Base-by-base conservation (phyloP, 78 protist genomes). In the Andalucia godoyi region DNA sequence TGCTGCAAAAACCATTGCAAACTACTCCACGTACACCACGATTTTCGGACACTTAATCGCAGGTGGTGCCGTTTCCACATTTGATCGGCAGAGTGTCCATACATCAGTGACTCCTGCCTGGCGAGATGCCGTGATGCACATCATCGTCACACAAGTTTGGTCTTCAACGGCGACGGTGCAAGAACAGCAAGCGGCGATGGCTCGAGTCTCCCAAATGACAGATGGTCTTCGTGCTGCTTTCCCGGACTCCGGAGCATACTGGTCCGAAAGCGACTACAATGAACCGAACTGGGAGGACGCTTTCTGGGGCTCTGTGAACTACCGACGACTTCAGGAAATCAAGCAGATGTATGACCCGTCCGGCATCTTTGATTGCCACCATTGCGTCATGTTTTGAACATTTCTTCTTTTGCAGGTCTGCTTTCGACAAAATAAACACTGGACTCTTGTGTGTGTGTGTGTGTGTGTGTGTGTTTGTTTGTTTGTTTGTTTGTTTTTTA, bases 251-350 rank as follows among this genome's bases (percentile, higher is more conserved):
- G 21, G 57, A 29, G 57, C 25, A 17, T 51, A 51, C 17, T 51
- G 57, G 57, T 27, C 21, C 17, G 57, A 51, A 29, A 29, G 38
- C 33, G 38, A 51, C 33, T 29, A 51, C 57, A 15, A 15, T 15
- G 30, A 10, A 6, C 9, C 38, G 38, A 15, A 6, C 30, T 51
- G 57, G 57, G 8, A 51, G 57, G 17, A n/a, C 33, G 38, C 38
- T 15, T 51, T 27, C 57, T 58, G 64, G 64, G 64, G 64, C 33
- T 27, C 38, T 51, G 38, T n/a, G 57, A 58, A 7, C 10, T 58
- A 58, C 45, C 8, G n/a, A 21, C 18, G 53, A 12, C 45, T 58
- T 10, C 45, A 23, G 12, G 10, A 12, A 13, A 40, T 17, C 41
- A 58, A 58, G 45, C 10, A 13, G 45, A 7, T 21, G 6, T 58